Evolutionary conservation across 2,329 filamentous ascomycete species (phyloP).

Genomic region (Pseudocercospora musae): DNA sequence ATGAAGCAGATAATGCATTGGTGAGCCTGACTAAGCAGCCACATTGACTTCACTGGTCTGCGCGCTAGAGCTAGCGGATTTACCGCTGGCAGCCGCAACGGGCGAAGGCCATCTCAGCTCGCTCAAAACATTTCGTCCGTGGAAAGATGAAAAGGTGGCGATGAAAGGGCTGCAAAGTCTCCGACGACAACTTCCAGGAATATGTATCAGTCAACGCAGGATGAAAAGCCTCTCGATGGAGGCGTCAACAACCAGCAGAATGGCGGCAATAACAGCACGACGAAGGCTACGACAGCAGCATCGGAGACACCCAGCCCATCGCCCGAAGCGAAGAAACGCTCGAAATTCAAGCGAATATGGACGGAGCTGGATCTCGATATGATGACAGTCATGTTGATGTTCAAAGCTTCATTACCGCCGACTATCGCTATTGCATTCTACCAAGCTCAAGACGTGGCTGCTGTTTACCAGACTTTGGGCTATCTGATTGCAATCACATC

Average conservation of each 20-base stretch:
- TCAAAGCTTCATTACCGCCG: conserved; percentile 36
- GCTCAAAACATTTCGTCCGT: background rate
- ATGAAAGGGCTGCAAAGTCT: no score
- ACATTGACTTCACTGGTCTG: background rate
- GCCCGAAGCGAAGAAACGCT: conserved; percentile 16
- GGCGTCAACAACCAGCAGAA: background rate
- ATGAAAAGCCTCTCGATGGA: background rate
- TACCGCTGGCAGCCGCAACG: background rate
- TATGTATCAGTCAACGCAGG: background rate
- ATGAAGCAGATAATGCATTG: background rate
- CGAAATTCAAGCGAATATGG: conserved; percentile 30
- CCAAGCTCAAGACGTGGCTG: conserved; percentile 49
- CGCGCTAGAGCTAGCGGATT: background rate
- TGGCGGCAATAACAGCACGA: background rate
- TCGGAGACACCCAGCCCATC: background rate
- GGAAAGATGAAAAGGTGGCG: no score
- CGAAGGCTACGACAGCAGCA: background rate
- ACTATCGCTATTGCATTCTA: conserved; percentile 36
- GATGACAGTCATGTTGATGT: conserved; percentile 33
- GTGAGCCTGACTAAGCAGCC: background rate
- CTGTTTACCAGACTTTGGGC: conserved; percentile 54
- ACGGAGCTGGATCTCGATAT: conserved; percentile 32
- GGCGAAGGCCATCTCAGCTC: background rate
- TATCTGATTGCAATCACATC: conserved; percentile 65
- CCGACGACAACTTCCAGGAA: background rate